Base-by-base conservation (phyloP, 768 basidiomycete species). In the Hericium coralloides region DNA sequence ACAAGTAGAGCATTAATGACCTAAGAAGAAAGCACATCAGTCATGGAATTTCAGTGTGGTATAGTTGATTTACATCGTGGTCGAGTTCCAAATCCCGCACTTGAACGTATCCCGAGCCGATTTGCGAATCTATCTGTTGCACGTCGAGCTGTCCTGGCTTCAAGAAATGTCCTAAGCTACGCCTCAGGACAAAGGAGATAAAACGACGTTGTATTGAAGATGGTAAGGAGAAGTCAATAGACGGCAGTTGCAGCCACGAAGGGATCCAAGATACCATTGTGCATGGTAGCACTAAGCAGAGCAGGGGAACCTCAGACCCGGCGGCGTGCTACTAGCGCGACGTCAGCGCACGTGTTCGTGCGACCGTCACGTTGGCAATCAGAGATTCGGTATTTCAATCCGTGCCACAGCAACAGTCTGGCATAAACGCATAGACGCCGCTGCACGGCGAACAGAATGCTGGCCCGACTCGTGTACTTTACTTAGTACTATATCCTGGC, bases 51-150 rank as follows among this genome's bases (percentile, higher is more conserved):
- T 52, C 48, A 18, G 51, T 49, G 38, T 55, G 60, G 25, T 58
- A 52, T 12, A 37, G 47, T 36, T 52, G 39, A 78, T 85, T 64
- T 65, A 88, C 94, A 69, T 83, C 75, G 52, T 78, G 77, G 68
- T 92, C 82, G 52, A 98, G 72, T 67, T 93, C 83, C 55, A 97
- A 74, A 65, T 92, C 84, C 60, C 85, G 85, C 38, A 98, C 80
- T 70, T 93, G 89, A 4, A 97, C 83, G 67, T 81, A 86, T 17
- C 95, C 95, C 43, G 86, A 87, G n/a, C 91, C 88, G 64, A 98
- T 86, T 71, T 95, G 92, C 26, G 92, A 89, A 64, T 95, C 92
- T 64, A 97, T 87, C 71, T 92, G 85, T 55, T 85, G 79, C 53
- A 82, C 76, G 72, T 97, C 90, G 57, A 97, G 80, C 65, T 94